Percentiles rank a stretch among this genome's conserved stretches.
These are phyloP conservation scores for Malus hybrid DNA, from an alignment of 331 rosid species.

Conservation along the genomic window DNA sequence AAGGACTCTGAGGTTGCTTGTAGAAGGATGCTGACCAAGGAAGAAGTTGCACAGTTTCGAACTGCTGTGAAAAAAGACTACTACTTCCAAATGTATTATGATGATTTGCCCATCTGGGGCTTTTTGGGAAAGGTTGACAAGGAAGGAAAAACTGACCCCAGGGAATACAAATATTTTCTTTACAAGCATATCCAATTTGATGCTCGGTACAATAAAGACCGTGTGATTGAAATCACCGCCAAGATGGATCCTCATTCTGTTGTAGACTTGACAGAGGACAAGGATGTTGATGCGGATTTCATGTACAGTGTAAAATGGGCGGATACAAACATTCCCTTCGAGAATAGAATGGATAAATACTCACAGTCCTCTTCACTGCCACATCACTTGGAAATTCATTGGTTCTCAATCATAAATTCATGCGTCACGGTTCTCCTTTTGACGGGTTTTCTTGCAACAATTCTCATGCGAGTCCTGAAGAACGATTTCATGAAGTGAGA, in stretches of 20 bases:
- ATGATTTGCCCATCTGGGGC: conserved; percentile 95
- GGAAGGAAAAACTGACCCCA: conserved; percentile 72
- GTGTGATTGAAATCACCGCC: conserved; percentile 77
- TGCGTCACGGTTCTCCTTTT: conserved; percentile 96
- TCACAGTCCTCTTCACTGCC: conserved; percentile 93
- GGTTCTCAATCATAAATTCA: conserved; percentile 96
- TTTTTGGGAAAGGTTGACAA: conserved; percentile 87
- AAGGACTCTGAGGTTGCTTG: conserved; percentile 61
- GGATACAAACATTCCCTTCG: conserved; percentile 73
- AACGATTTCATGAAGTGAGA: conserved; percentile 96
- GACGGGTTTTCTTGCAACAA: conserved; percentile 96
- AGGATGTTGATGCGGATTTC: conserved; percentile 71
- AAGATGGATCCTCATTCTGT: conserved; percentile 86
- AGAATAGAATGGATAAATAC: conserved; percentile 93
- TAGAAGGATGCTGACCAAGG: conserved; percentile 46
- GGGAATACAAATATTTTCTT: conserved; percentile 74
- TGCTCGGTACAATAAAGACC: conserved; percentile 66
- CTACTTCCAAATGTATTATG: conserved; percentile 95
- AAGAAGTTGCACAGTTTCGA: conserved; percentile 57
- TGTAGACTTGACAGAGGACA: conserved; percentile 88
- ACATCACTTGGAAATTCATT: conserved; percentile 94
- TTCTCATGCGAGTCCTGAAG: conserved; percentile 97
- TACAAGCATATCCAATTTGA: conserved; percentile 95
- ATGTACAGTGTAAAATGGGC: conserved; percentile 82
- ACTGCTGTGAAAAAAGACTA: conserved; percentile 81